Evolutionary conservation across 352 stramenopile genomes (phyloP).

Genomic region (Plasmopara muralis): DNA sequence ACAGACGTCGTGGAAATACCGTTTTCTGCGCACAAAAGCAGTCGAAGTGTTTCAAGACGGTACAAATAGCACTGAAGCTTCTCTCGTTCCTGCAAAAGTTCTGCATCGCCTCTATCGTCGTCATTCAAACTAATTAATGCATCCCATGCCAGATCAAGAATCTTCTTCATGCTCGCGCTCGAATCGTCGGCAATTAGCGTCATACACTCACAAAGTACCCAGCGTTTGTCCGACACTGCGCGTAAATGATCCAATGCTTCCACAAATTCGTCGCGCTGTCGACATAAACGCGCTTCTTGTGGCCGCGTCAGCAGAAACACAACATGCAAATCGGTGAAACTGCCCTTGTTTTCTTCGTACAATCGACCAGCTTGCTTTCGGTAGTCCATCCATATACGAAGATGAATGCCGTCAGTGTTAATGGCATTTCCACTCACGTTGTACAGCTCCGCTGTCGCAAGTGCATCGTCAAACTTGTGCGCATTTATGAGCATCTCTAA

Average conservation of each 20-base stretch:
- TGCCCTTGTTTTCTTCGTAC: not conserved
- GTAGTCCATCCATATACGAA: slow-evolving; percentile 43
- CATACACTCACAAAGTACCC: slow-evolving; percentile 46
- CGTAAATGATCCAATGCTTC: slow-evolving; percentile 40
- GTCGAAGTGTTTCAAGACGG: slow-evolving; percentile 41
- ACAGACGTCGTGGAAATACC: slow-evolving; percentile 11
- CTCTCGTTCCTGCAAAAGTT: slow-evolving; percentile 14
- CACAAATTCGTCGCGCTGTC: slow-evolving; percentile 23
- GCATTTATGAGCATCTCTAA: slow-evolving; percentile 32
- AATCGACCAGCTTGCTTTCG: slow-evolving; percentile 13
- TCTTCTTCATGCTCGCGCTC: slow-evolving; percentile 46
- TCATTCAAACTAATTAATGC: slow-evolving; percentile 16
- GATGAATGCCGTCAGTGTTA: slow-evolving; percentile 42
- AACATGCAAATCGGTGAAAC: not conserved
- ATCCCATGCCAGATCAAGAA: slow-evolving; percentile 40
- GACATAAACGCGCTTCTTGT: slow-evolving; percentile 9
- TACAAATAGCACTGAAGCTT: slow-evolving; percentile 34
- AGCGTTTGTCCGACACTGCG: slow-evolving; percentile 35
- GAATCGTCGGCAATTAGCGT: slow-evolving; percentile 32
- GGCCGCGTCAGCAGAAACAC: slow-evolving; percentile 16
- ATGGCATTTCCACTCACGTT: slow-evolving; percentile 9
- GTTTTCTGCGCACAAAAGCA: slow-evolving; percentile 30
- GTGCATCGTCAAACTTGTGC: slow-evolving; percentile 33
- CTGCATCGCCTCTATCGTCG: slow-evolving; percentile 2
- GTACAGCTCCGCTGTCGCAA: slow-evolving; percentile 22